A percentile compares a stretch with the other conserved stretches of the same genome.
Evolutionary conservation across 2,329 filamentous ascomycete species (phyloP).

Genomic region (Arthroderma sp.): DNA sequence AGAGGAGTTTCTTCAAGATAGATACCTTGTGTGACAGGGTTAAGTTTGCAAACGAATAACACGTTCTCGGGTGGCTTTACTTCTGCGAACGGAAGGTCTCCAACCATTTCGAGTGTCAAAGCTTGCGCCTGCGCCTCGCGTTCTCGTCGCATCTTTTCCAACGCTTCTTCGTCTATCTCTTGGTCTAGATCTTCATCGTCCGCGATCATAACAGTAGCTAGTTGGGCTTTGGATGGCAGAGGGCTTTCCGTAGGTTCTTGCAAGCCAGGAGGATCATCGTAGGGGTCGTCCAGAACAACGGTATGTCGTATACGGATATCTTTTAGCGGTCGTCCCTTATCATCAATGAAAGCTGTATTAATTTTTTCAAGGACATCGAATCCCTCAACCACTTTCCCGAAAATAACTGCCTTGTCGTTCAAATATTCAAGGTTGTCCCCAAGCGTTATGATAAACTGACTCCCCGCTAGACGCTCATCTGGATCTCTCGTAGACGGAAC

Average conservation of each 20-base stretch:
- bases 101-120: conserved; percentile 92
- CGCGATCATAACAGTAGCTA: conserved; percentile 81
- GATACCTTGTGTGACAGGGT: conserved; percentile 71
- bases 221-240: conserved; percentile 67
- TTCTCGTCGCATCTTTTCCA: conserved; percentile 70
- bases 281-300: conserved; percentile 82
- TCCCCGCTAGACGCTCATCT: conserved; percentile 70
- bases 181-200: conserved; percentile 75
- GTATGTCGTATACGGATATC: conserved; percentile 94
- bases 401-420: conserved; percentile 87
- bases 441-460: conserved; percentile 87
- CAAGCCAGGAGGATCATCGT: conserved; percentile 65
- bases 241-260: conserved; percentile 69
- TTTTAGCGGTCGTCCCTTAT: conserved; percentile 73
- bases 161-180: conserved; percentile 65
- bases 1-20: conserved; percentile 2
- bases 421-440: conserved; percentile 81
- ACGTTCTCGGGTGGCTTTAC: conserved; percentile 96
- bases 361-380: conserved; percentile 91
- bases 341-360: conserved; percentile 77
- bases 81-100: conserved; percentile 91
- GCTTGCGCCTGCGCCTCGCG: conserved; percentile 88
- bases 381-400: conserved; percentile 89
- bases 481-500: conserved; percentile 62
- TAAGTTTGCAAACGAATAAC: conserved; percentile 95